These are phyloP conservation scores for Afroboletus lepidellus DNA, from an alignment of 1,284 basidiomycete species.

Conservation along the genomic window DNA sequence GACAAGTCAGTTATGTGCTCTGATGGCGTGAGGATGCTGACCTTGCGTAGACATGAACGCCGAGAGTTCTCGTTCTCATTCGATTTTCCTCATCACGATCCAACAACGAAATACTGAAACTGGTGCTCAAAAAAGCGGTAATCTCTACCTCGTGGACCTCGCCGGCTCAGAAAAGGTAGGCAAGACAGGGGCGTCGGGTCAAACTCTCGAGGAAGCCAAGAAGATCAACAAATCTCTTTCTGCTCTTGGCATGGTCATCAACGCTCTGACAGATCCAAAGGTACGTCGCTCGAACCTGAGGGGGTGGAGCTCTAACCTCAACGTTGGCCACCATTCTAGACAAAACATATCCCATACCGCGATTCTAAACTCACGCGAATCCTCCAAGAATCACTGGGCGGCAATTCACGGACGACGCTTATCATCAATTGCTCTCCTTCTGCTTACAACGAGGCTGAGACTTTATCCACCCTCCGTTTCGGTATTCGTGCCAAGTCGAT, in stretches of 20 bases:
- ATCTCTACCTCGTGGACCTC: slow-evolving; percentile 96
- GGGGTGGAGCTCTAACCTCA: slow-evolving; percentile 4
- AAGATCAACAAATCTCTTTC: slow-evolving; percentile 99
- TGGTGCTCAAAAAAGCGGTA: slow-evolving; percentile 94
- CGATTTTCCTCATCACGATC: slow-evolving; percentile 98
- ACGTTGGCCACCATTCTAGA: slow-evolving; percentile 47
- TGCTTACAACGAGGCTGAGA: slow-evolving; percentile 95
- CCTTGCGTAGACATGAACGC: slow-evolving; percentile 91
- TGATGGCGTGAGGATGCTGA: slow-evolving; percentile 4
- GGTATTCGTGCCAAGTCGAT: slow-evolving; percentile 99
- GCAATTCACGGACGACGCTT: slow-evolving; percentile 97
- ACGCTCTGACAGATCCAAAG: slow-evolving; percentile 95
- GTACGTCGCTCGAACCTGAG: slow-evolving; percentile 41
- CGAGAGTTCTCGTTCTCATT: slow-evolving; percentile 98
- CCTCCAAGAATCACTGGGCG: slow-evolving; percentile 98
- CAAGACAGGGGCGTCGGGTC: slow-evolving; percentile 98
- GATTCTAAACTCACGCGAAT: slow-evolving; percentile 99
- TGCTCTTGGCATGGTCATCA: slow-evolving; percentile 99
- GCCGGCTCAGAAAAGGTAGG: slow-evolving; percentile 99
- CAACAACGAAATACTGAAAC: slow-evolving; percentile 96
- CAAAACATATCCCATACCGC: slow-evolving; percentile 96
- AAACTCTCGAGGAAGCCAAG: slow-evolving; percentile 99
- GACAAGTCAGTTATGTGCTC: slow-evolving; percentile 68
- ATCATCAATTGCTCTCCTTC: slow-evolving; percentile 99
- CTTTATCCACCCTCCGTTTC: slow-evolving; percentile 95